Evolutionary conservation across 176 grass and related monocot species (phyloP).

Genomic region (Eragrostis nindensis): DNA sequence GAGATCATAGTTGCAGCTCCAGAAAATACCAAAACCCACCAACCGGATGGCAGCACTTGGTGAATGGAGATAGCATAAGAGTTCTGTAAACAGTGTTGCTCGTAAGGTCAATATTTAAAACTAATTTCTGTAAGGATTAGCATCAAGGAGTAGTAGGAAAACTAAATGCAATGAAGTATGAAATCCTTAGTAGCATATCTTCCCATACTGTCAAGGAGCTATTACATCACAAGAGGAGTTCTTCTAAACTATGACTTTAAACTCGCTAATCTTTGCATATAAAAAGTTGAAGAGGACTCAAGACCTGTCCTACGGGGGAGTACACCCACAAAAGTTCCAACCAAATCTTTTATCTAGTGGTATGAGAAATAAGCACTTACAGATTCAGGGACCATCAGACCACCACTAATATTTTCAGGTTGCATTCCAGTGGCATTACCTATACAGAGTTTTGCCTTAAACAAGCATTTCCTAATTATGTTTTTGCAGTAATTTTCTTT

Average conservation of each 20-base stretch:
- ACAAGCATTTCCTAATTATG: not conserved
- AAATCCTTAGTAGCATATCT: conserved; percentile 14
- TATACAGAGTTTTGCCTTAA: not conserved
- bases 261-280: too few relatives aligned
- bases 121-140: not conserved
- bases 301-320: too few relatives aligned
- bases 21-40: conserved; percentile 2
- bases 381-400: not conserved
- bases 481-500: not conserved
- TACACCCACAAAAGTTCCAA: too few relatives aligned
- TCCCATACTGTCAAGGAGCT: not conserved
- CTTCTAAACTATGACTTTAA: not conserved
- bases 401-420: too few relatives aligned
- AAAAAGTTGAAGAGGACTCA: too few relatives aligned
- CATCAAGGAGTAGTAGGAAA: not conserved
- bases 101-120: not conserved
- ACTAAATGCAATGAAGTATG: not conserved
- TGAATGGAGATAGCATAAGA: not conserved
- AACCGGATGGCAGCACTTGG: not conserved
- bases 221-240: not conserved
- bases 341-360: not conserved
- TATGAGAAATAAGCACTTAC: not conserved
- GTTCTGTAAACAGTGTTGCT: not conserved
- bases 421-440: not conserved
- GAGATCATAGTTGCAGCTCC: not conserved